Conservation (phyloP, 2,329 filamentous ascomycete genomes). For the Aspergillus ruber region DNA sequence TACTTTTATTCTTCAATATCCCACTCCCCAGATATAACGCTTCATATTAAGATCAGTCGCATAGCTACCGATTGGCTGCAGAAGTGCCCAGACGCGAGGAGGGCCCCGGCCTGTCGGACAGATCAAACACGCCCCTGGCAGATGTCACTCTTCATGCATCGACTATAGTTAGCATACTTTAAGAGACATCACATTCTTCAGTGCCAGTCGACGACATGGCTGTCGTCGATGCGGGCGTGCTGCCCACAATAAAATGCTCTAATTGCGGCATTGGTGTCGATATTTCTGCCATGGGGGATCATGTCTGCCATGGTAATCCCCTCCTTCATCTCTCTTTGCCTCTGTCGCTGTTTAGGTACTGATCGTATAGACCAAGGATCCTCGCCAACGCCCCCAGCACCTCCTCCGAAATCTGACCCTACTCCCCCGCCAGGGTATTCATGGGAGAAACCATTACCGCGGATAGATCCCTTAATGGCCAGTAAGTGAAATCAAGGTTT, state of each 20-base stretch:
- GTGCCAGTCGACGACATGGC: constrained; percentile 35
- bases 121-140: neutral
- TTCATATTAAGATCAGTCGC: neutral
- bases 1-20: neutral
- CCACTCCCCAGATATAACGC: neutral
- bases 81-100: neutral
- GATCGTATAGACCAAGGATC: constrained; percentile 4
- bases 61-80: neutral
- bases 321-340: neutral
- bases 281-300: constrained; percentile 80
- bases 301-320: constrained; percentile 53
- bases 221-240: constrained; percentile 56
- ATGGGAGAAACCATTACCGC: constrained; percentile 39
- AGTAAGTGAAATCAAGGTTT: constrained; percentile 43
- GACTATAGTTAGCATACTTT: neutral
- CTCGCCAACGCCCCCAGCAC: constrained; percentile 17
- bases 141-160: neutral
- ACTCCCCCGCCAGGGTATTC: neutral
- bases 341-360: neutral
- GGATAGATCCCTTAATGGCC: constrained; percentile 52
- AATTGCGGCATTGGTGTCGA: constrained; percentile 70
- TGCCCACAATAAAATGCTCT: constrained; percentile 85
- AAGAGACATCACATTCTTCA: constrained; percentile 35
- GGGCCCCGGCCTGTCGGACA: neutral
- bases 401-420: constrained; percentile 20